A percentile compares a stretch with the other conserved stretches of the same genome.
Conservation (phyloP, 164 flowering plant genomes). For the Magnolia changhungtana region DNA sequence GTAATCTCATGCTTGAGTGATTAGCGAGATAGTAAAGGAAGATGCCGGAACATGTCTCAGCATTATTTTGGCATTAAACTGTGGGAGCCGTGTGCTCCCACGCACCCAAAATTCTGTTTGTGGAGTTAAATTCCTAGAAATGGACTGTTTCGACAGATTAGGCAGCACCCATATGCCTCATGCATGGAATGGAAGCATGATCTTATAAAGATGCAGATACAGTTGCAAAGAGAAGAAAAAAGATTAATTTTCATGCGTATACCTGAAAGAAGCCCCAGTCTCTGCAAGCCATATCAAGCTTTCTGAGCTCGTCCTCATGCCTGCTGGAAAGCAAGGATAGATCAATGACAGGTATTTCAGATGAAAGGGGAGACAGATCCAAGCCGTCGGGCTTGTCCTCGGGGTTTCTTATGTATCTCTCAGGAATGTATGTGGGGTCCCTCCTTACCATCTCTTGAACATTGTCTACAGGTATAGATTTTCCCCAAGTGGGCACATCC, state of each 20-base stretch:
- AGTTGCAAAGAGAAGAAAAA: background rate
- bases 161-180: no score
- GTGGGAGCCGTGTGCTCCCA: no score
- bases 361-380: background rate
- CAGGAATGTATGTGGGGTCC: constrained; percentile 17
- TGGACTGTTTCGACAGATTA: no score
- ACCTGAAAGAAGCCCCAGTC: constrained; percentile 35
- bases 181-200: no score
- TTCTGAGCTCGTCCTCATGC: constrained; percentile 17
- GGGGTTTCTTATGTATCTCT: constrained; percentile 16
- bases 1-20: no score
- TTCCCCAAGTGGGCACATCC: constrained; percentile 11
- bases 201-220: no score
- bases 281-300: constrained; percentile 24
- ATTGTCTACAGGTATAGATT: constrained; percentile 14
- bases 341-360: constrained; percentile 24
- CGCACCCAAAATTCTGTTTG: no score
- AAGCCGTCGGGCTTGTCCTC: constrained; percentile 10
- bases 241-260: background rate
- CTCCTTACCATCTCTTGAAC: constrained; percentile 32
- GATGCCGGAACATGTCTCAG: no score
- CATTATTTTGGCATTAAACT: no score
- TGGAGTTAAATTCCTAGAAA: no score
- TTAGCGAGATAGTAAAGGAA: no score
- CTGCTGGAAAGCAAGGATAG: constrained; percentile 18